Conservation (phyloP, 306 rosid species). For the Glycine tomentella region DNA sequence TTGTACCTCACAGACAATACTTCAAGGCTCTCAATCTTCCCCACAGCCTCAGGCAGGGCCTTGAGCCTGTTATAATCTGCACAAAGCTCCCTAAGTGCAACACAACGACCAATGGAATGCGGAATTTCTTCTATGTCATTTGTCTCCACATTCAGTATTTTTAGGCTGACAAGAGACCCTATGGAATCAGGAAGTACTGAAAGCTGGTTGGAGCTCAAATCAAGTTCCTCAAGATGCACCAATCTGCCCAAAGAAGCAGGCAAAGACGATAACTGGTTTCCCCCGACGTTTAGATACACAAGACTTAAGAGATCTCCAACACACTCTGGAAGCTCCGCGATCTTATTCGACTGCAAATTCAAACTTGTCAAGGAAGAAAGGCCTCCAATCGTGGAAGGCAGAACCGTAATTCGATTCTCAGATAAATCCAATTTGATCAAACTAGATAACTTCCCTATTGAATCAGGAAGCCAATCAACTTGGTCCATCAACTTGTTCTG, state of each 20-base stretch:
- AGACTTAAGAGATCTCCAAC: conserved; percentile 67
- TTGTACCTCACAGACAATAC: conserved; percentile 72
- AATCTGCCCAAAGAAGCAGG: conserved; percentile 71
- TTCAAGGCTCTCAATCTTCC: conserved; percentile 68
- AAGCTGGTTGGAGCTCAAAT: conserved; percentile 70
- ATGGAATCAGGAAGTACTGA: conserved; percentile 62
- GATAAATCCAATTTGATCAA: conserved; percentile 69
- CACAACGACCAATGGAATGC: conserved; percentile 66
- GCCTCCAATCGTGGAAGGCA: conserved; percentile 70
- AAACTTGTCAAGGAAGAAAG: conserved; percentile 62
- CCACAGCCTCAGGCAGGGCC: conserved; percentile 82
- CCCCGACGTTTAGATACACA: conserved; percentile 61
- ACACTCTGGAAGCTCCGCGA: conserved; percentile 58
- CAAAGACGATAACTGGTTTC: conserved; percentile 57
- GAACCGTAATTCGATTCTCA: conserved; percentile 58
- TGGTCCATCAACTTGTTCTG: conserved; percentile 65
- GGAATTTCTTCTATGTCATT: conserved; percentile 77
- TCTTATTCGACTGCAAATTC: conserved; percentile 66
- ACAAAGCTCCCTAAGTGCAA: conserved; percentile 62
- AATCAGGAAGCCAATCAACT: conserved; percentile 76
- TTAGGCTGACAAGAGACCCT: conserved; percentile 66
- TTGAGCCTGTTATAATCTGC: conserved; percentile 75
- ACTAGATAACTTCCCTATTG: conserved; percentile 67
- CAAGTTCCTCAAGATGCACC: conserved; percentile 66
- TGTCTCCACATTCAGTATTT: conserved; percentile 64